Conservation (phyloP, 2,329 filamentous ascomycete species). For the Polytolypa hystricis region DNA sequence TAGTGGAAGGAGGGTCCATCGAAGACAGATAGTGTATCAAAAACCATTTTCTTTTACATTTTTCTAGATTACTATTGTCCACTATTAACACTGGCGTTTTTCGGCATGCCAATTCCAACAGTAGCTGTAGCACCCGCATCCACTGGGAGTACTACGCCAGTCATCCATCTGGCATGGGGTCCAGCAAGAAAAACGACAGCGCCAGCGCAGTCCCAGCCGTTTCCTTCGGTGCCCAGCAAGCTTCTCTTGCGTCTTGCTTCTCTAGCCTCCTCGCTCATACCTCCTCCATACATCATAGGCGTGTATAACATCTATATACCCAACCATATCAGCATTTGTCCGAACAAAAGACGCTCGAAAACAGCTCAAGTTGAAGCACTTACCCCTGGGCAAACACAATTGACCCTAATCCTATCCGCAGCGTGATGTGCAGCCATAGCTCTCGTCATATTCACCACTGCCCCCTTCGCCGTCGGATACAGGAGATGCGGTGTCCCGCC, state of each 20-base stretch:
- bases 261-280: slow-evolving; percentile 41
- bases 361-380: slow-evolving; percentile 1
- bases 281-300: slow-evolving; percentile 43
- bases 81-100: slow-evolving; percentile 28
- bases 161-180: slow-evolving; percentile 43
- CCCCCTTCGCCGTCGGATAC: slow-evolving; percentile 45
- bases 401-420: slow-evolving; percentile 40
- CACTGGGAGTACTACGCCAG: slow-evolving; percentile 37
- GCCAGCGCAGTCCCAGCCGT: slow-evolving; percentile 43
- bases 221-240: slow-evolving; percentile 44
- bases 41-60: no score
- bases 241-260: slow-evolving; percentile 40
- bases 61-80: no score
- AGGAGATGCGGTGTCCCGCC: slow-evolving; percentile 44
- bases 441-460: slow-evolving; percentile 45
- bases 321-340: no score
- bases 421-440: slow-evolving; percentile 48
- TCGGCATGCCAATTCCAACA: slow-evolving; percentile 31
- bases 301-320: slow-evolving; percentile 41
- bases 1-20: no score
- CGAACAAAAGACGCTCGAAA: neutral
- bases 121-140: slow-evolving; percentile 39
- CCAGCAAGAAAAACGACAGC: slow-evolving; percentile 43
- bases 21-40: no score
- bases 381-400: slow-evolving; percentile 43